phyloP scores from a whole-genome alignment of 2,329 filamentous ascomycete species.

The Trichoderma koningiopsis region DNA sequence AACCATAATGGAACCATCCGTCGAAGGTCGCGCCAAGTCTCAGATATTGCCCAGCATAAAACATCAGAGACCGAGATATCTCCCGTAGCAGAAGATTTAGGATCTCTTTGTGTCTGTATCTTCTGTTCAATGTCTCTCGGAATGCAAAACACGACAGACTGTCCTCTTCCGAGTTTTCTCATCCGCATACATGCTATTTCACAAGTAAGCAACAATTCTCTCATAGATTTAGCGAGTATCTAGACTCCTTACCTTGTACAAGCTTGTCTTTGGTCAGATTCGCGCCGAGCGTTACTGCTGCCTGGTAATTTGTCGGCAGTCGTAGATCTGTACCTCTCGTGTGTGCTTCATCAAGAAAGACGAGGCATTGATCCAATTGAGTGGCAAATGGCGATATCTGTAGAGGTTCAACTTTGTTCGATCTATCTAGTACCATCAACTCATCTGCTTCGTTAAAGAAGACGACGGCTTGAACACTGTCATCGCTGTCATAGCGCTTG shows the following conservation, averaged over 20 bases:
- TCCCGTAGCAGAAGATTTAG: slow-evolving; percentile 6
- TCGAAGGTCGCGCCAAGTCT: slow-evolving; percentile 55
- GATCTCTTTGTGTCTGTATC: slow-evolving; percentile 41
- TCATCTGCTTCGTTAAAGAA: not conserved
- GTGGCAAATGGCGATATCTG: slow-evolving; percentile 49
- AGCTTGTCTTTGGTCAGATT: slow-evolving; percentile 67
- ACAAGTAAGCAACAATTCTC: slow-evolving; percentile 13
- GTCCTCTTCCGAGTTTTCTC: slow-evolving; percentile 64
- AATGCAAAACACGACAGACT: slow-evolving; percentile 63
- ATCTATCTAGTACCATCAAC: not conserved
- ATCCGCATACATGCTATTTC: slow-evolving; percentile 65
- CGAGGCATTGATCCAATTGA: slow-evolving; percentile 59
- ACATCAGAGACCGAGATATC: slow-evolving; percentile 55
- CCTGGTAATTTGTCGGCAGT: slow-evolving; percentile 58
- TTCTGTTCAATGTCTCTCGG: slow-evolving; percentile 59
- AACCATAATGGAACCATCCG: slow-evolving; percentile 62
- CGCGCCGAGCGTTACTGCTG: slow-evolving; percentile 67
- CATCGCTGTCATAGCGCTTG: slow-evolving; percentile 29
- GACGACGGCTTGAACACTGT: not conserved
- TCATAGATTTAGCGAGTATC: too few relatives aligned
- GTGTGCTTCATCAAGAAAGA: slow-evolving; percentile 71
- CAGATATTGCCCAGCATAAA: slow-evolving; percentile 59
- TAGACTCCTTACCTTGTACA: slow-evolving; percentile 59
- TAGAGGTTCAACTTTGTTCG: not conserved
- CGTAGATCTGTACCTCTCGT: slow-evolving; percentile 68